Evolutionary conservation across 768 basidiomycete species (phyloP).

Genomic region (Russula compacta): DNA sequence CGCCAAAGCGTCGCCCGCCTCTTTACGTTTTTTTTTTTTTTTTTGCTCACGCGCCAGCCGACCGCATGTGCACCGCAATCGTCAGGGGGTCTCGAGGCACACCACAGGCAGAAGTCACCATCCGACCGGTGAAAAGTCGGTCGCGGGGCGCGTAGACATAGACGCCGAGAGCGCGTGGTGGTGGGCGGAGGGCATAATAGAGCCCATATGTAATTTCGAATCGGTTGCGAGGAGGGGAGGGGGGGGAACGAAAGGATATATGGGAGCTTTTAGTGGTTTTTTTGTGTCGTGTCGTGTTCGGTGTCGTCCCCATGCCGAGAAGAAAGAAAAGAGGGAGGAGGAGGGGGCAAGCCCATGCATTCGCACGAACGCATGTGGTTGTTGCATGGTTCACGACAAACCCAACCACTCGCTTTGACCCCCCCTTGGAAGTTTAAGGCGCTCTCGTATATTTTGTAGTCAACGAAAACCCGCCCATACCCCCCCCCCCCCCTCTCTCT

Average conservation of each 20-base stretch:
- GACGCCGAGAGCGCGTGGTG: too few relatives aligned
- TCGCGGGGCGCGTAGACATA: background rate
- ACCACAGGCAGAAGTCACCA: background rate
- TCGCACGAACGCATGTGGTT: background rate
- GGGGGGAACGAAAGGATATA: background rate
- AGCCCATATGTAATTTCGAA: background rate
- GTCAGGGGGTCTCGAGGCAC: background rate
- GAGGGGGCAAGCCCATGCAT: background rate
- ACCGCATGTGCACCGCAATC: background rate
- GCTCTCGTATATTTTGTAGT: too few relatives aligned
- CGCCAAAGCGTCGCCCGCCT: background rate
- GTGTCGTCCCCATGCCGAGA: background rate
- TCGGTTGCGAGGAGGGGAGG: background rate
- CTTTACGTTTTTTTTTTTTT: background rate
- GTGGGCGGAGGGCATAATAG: background rate
- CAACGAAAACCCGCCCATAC: too few relatives aligned
- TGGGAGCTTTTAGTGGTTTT: background rate
- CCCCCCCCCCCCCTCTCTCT: slow-evolving; percentile 13
- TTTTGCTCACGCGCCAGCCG: too few relatives aligned
- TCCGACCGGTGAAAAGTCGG: slow-evolving; percentile 1
- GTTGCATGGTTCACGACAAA: background rate
- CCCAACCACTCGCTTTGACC: too few relatives aligned
- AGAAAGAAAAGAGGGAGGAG: background rate
- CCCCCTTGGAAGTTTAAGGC: too few relatives aligned
- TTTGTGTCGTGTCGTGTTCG: background rate